These are phyloP conservation scores for Lagerstroemia speciosa DNA, from an alignment of 345 rosid species.

Conservation along the genomic window DNA sequence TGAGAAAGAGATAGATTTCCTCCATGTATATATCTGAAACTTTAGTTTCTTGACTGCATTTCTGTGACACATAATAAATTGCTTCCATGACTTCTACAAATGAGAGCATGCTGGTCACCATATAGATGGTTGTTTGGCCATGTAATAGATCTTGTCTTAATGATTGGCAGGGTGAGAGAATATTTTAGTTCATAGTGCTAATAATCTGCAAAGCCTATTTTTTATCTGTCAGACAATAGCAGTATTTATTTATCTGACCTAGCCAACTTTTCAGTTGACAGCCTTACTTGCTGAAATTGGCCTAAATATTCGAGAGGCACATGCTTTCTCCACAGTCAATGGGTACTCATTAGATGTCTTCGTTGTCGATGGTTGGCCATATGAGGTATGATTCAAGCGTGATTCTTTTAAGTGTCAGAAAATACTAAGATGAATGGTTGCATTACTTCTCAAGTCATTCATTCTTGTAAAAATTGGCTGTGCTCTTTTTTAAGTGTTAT, in stretches of 20 bases:
- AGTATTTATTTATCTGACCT: neutral
- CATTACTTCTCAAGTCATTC: neutral
- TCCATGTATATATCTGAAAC: neutral
- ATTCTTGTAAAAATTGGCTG: neutral
- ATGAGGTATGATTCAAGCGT: constrained; percentile 46
- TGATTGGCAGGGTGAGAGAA: neutral
- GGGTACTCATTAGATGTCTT: constrained; percentile 96
- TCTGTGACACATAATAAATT: neutral
- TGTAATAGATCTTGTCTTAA: neutral
- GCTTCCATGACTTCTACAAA: neutral
- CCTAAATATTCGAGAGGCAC: constrained; percentile 97
- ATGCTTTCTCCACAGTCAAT: constrained; percentile 85
- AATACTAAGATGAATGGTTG: neutral
- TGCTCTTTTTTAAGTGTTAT: neutral
- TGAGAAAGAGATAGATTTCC: neutral
- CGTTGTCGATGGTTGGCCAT: constrained; percentile 99
- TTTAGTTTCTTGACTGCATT: neutral
- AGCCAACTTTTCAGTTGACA: constrained; percentile 55
- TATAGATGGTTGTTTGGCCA: neutral
- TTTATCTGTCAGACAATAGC: neutral
- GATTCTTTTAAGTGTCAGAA: neutral
- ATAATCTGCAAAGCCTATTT: too few relatives aligned
- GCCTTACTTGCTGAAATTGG: constrained; percentile 82
- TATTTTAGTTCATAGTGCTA: too few relatives aligned
- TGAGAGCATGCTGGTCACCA: neutral